Evolutionary conservation across 306 rosid genomes (phyloP).

Genomic region (Crotalaria pallida): DNA sequence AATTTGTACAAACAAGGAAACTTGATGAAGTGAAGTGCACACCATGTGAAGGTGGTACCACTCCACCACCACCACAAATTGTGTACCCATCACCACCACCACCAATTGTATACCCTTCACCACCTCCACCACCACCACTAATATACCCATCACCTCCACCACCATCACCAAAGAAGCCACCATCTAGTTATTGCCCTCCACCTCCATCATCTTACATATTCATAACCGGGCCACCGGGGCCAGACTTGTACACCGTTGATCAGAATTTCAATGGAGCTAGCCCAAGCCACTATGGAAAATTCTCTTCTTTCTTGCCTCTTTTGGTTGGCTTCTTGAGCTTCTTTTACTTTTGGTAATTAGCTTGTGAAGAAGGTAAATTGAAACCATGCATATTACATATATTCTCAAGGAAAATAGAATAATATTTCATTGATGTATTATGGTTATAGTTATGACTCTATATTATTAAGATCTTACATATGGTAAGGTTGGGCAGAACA

Average conservation of each 20-base stretch:
- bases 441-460: neutral
- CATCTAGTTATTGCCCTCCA: slow-evolving; percentile 28
- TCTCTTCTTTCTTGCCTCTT: slow-evolving; percentile 4
- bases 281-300: neutral
- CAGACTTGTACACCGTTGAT: slow-evolving; percentile 28
- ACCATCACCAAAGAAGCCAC: slow-evolving; percentile 38
- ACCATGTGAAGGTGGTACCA: slow-evolving; percentile 28
- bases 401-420: neutral
- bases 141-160: slow-evolving; percentile 30
- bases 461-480: neutral
- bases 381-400: neutral
- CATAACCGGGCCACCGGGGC: slow-evolving; percentile 35
- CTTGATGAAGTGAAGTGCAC: slow-evolving; percentile 38
- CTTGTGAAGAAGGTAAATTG: neutral
- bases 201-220: slow-evolving; percentile 21
- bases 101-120: slow-evolving; percentile 7
- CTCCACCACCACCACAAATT: slow-evolving; percentile 12
- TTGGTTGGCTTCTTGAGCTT: slow-evolving; percentile 18
- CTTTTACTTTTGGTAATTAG: slow-evolving; percentile 15
- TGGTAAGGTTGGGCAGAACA: slow-evolving; percentile 13
- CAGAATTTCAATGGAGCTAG: slow-evolving; percentile 28
- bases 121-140: slow-evolving; percentile 11
- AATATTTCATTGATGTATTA: neutral
- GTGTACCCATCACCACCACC: slow-evolving; percentile 25
- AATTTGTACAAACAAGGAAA: slow-evolving; percentile 33